Evolutionary conservation across 1,284 basidiomycete species (phyloP).

Genomic region (Melanopsichium pennsylvanicum): DNA sequence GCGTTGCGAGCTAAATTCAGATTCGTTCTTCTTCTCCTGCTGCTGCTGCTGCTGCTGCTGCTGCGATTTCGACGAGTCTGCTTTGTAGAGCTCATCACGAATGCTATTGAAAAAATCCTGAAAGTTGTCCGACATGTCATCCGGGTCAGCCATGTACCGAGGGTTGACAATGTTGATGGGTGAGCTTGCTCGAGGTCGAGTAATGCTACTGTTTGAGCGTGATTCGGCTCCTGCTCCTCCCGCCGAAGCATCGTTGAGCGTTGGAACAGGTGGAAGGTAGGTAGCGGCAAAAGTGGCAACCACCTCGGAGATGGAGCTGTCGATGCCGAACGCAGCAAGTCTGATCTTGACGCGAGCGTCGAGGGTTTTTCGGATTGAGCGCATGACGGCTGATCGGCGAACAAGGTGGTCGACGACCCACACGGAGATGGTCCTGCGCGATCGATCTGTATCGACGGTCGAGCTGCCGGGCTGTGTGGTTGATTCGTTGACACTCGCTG

Average conservation of each 20-base stretch:
- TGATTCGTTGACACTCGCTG: background rate
- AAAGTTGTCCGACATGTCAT: slow-evolving; percentile 70
- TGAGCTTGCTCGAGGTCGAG: no score
- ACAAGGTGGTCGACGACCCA: slow-evolving; percentile 27
- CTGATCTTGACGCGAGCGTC: slow-evolving; percentile 10
- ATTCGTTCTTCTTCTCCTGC: slow-evolving; percentile 29
- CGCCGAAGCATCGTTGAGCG: no score
- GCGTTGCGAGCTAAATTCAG: no score
- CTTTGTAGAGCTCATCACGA: slow-evolving; percentile 67
- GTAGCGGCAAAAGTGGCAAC: slow-evolving; percentile 25
- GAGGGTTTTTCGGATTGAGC: slow-evolving; percentile 11
- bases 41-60: background rate
- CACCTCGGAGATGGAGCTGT: slow-evolving; percentile 4
- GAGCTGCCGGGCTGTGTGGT: no score
- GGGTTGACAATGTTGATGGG: slow-evolving; percentile 66
- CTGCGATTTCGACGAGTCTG: slow-evolving; percentile 68
- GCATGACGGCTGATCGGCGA: slow-evolving; percentile 18
- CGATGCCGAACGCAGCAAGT: background rate
- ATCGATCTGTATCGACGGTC: background rate
- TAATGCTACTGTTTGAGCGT: no score
- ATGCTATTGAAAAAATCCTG: slow-evolving; percentile 78
- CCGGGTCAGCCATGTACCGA: slow-evolving; percentile 30
- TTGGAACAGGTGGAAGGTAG: slow-evolving; percentile 32
- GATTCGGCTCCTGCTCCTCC: no score
- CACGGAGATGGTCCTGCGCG: slow-evolving; percentile 9